These are phyloP conservation scores for Scutellaria barbata DNA, from an alignment of 257 asterid species.

Conservation along the genomic window DNA sequence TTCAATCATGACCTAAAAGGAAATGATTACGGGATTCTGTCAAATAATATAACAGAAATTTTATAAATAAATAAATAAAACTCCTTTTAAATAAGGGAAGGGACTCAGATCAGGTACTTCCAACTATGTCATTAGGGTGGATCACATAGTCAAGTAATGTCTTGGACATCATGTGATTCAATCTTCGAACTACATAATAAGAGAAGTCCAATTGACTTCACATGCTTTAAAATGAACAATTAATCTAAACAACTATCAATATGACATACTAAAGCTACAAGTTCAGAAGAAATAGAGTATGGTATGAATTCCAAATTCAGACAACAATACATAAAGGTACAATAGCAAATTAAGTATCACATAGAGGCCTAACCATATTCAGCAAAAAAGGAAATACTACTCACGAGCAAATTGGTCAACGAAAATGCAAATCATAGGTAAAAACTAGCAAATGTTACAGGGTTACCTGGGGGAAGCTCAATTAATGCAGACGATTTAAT, in stretches of 20 bases:
- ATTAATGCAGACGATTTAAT: constrained; percentile 75
- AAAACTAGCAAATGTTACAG: constrained; percentile 27
- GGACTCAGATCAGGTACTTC: neutral
- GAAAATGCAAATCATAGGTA: constrained; percentile 25
- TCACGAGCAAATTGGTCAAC: constrained; percentile 17
- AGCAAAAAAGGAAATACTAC: constrained; percentile 2
- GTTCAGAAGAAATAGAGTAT: too few species aligned
- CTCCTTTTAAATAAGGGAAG: neutral
- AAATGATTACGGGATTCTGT: neutral
- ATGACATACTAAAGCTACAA: too few species aligned
- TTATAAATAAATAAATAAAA: neutral
- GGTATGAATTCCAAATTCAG: too few species aligned
- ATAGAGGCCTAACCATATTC: neutral
- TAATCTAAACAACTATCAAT: too few species aligned
- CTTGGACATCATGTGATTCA: constrained; percentile 8
- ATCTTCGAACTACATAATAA: constrained; percentile 3
- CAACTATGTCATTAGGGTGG: neutral
- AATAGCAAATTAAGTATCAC: neutral
- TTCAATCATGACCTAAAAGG: neutral
- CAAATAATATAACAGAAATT: constrained; percentile 10
- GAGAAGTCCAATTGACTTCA: neutral
- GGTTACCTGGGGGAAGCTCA: constrained; percentile 90
- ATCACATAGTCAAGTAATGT: neutral
- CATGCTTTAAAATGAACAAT: neutral
- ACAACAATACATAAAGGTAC: too few species aligned